Conservation (phyloP, 441 rosid genomes). For the Brassica balearica region DNA sequence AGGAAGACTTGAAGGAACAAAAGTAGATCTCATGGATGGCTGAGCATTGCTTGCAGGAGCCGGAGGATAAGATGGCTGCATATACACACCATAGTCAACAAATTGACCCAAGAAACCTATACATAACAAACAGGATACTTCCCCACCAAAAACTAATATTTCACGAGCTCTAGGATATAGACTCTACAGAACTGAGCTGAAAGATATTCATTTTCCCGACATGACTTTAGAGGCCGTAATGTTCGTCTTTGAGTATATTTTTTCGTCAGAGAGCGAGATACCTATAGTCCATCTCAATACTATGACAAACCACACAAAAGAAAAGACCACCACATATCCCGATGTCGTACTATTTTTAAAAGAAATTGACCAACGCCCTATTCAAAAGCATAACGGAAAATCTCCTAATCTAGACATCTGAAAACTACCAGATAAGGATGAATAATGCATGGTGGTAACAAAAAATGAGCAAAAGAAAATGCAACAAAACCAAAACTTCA, state of each 20-base stretch:
- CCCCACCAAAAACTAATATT: conserved; percentile 9
- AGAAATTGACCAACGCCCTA: conserved; percentile 24
- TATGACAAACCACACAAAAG: neutral
- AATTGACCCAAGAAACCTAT: conserved; percentile 29
- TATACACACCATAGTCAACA: conserved; percentile 30
- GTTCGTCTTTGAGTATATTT: neutral
- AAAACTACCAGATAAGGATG: conserved; percentile 29
- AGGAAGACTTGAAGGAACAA: conserved; percentile 84
- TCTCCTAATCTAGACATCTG: conserved; percentile 37
- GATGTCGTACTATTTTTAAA: neutral
- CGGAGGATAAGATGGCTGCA: conserved; percentile 64
- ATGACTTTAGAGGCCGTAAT: conserved; percentile 3
- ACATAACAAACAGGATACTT: conserved; percentile 24
- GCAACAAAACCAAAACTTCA: conserved; percentile 31
- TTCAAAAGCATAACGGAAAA: conserved; percentile 13
- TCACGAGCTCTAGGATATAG: conserved; percentile 26
- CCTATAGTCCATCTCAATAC: neutral
- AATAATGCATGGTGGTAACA: conserved; percentile 23
- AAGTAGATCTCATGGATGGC: conserved; percentile 71
- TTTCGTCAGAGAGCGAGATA: neutral
- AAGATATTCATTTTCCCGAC: conserved; percentile 6
- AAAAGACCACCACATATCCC: conserved; percentile 12
- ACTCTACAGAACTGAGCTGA: conserved; percentile 20
- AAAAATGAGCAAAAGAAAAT: conserved; percentile 20
- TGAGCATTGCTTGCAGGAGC: conserved; percentile 60